Conservation (phyloP, 176 grass and related monocot genomes). For the Tuctoria greenei region DNA sequence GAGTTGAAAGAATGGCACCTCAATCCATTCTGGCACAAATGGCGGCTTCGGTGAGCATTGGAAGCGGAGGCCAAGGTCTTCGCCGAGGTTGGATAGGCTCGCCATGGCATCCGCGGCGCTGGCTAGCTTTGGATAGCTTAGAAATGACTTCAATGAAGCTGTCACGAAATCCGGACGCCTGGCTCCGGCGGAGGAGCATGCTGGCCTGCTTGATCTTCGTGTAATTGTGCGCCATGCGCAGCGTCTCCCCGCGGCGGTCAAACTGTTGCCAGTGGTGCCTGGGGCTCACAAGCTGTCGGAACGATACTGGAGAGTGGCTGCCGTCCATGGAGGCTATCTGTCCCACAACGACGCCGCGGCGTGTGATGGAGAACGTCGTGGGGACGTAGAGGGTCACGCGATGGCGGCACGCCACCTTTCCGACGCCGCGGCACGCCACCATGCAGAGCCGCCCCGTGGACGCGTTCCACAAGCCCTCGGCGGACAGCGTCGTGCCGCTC, state of each 20-base stretch:
- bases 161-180: conserved; percentile 53
- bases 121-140: conserved; percentile 62
- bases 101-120: neutral
- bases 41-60: conserved; percentile 30
- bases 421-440: conserved; percentile 66
- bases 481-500: conserved; percentile 51
- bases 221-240: conserved; percentile 54
- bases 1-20: conserved; percentile 58
- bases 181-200: conserved; percentile 51
- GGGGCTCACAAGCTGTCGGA: conserved; percentile 27
- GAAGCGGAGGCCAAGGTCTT: conserved; percentile 67
- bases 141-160: conserved; percentile 63
- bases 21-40: conserved; percentile 35
- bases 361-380: conserved; percentile 52
- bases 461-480: conserved; percentile 70
- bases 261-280: conserved; percentile 49
- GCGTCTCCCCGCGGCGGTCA: conserved; percentile 13
- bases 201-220: conserved; percentile 46
- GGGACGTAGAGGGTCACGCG: conserved; percentile 72
- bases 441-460: conserved; percentile 80
- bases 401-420: conserved; percentile 35
- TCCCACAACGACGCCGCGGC: conserved; percentile 53
- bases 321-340: conserved; percentile 48
- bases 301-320: neutral
- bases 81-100: conserved; percentile 50